These are phyloP conservation scores for Aspergillus hortae DNA, from an alignment of 2,329 filamentous ascomycete species.

Conservation along the genomic window DNA sequence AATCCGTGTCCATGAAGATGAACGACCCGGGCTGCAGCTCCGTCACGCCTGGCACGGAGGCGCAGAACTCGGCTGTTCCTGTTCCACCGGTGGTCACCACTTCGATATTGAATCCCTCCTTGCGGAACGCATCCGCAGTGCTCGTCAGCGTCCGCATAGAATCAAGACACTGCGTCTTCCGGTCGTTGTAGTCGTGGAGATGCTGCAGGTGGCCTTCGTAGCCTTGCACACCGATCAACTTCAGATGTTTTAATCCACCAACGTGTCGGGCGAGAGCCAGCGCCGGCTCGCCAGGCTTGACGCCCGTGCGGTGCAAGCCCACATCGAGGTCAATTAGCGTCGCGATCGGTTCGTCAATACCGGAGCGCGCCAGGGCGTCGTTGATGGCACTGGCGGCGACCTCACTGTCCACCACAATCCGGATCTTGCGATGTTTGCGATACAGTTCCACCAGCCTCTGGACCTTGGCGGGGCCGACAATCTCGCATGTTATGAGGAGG, in stretches of 20 bases:
- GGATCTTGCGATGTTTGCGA: constrained; percentile 33
- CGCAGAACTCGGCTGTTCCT: constrained; percentile 54
- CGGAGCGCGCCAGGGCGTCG: constrained; percentile 35
- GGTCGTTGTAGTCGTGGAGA: constrained; percentile 43
- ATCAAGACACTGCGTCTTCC: constrained; percentile 42
- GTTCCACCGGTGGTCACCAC: constrained; percentile 54
- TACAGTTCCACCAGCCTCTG: constrained; percentile 45
- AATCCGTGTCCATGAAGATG: constrained; percentile 58
- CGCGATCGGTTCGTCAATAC: constrained; percentile 36
- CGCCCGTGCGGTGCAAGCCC: constrained; percentile 49
- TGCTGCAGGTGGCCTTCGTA: constrained; percentile 56
- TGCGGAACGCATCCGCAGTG: constrained; percentile 42
- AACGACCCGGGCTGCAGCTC: constrained; percentile 55
- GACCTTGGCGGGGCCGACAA: constrained; percentile 48
- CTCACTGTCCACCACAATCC: constrained; percentile 50
- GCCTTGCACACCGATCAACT: constrained; percentile 50
- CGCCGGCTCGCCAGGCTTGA: constrained; percentile 42
- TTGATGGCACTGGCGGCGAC: constrained; percentile 46
- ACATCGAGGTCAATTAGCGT: constrained; percentile 51
- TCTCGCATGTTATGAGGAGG: constrained; percentile 51
- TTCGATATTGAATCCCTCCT: constrained; percentile 43
- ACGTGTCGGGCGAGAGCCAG: constrained; percentile 40
- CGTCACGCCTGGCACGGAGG: constrained; percentile 48
- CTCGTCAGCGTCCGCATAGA: constrained; percentile 45
- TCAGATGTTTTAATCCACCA: constrained; percentile 34